Percentiles rank a stretch among this genome's conserved stretches.
Evolutionary conservation across 2,329 filamentous ascomycete species (phyloP).

Genomic region (Conoideocrella luteorostrata): DNA sequence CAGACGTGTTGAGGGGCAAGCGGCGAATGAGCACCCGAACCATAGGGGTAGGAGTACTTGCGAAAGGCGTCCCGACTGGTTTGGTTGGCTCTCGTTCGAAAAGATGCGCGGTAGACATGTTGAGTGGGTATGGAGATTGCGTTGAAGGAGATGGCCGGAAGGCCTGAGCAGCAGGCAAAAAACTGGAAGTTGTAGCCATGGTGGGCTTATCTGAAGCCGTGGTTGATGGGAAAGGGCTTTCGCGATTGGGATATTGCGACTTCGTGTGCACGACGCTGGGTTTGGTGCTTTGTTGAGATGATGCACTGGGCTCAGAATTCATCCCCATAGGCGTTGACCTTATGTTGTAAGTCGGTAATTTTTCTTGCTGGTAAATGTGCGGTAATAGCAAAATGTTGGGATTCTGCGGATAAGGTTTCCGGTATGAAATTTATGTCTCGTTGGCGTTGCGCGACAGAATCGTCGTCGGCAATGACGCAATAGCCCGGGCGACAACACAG

Average conservation of each 20-base stretch:
- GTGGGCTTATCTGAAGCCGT: conserved; percentile 21
- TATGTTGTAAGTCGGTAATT: too few species aligned
- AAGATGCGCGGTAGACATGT: conserved; percentile 23
- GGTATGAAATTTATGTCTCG: too few species aligned
- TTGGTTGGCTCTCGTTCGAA: conserved; percentile 36
- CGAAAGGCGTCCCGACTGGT: conserved; percentile 33
- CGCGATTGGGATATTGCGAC: conserved; percentile 21
- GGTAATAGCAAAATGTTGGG: not conserved
- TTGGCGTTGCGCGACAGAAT: too few species aligned
- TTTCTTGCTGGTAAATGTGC: too few species aligned
- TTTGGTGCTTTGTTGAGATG: conserved; percentile 16
- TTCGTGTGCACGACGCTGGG: conserved; percentile 19
- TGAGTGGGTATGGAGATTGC: conserved; percentile 27
- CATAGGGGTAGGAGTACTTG: conserved; percentile 26
- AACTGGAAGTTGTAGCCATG: conserved; percentile 39
- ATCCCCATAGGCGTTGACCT: conserved; percentile 19
- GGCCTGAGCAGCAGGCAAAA: conserved; percentile 32
- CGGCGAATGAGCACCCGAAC: conserved; percentile 45
- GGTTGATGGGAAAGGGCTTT: conserved; percentile 24
- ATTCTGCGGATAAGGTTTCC: too few species aligned
- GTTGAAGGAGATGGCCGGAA: conserved; percentile 28
- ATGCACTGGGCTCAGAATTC: conserved; percentile 18
- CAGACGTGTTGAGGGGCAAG: conserved; percentile 46
- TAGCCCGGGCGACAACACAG: too few species aligned
- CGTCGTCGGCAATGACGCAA: too few species aligned